Conservation (phyloP, 2,329 filamentous ascomycete species). For the Aspergillus carbonarius region DNA sequence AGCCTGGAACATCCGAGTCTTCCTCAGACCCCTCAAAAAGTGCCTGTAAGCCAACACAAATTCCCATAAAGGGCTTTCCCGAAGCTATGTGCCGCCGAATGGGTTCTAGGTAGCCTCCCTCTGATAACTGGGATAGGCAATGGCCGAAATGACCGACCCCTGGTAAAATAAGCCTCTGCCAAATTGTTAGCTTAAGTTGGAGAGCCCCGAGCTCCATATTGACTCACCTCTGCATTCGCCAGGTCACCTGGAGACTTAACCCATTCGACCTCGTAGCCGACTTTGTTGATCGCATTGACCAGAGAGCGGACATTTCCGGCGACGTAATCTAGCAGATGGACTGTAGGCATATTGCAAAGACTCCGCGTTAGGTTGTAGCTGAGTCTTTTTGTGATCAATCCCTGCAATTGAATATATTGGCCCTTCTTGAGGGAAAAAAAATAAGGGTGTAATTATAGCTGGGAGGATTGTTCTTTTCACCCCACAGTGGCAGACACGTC, state of each 20-base stretch:
- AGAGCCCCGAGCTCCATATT: background rate
- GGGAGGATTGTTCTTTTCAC: conserved; percentile 10
- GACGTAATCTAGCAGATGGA: conserved; percentile 73
- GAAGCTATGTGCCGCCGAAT: conserved; percentile 78
- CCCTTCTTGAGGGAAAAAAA: conserved; percentile 1
- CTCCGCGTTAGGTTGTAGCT: background rate
- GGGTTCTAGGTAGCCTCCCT: conserved; percentile 79
- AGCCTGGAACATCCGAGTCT: conserved; percentile 67
- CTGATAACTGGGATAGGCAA: conserved; percentile 80
- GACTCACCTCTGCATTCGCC: conserved; percentile 72
- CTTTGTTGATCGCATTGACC: conserved; percentile 95
- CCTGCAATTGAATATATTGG: background rate
- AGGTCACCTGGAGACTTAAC: conserved; percentile 82
- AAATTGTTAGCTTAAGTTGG: conserved; percentile 8
- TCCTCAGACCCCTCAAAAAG: conserved; percentile 86
- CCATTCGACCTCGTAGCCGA: conserved; percentile 93
- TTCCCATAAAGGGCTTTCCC: conserved; percentile 97
- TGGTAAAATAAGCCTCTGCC: conserved; percentile 85
- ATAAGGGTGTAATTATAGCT: background rate
- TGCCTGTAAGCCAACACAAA: conserved; percentile 92
- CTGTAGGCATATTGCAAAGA: conserved; percentile 43
- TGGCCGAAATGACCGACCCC: conserved; percentile 98
- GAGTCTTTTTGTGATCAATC: background rate
- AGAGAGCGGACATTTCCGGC: conserved; percentile 94
- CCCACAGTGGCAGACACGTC: conserved; percentile 1